Percentiles rank a stretch among this genome's conserved stretches.
phyloP scores from a whole-genome alignment of 306 rosid species.

The Abrus precatorius region DNA sequence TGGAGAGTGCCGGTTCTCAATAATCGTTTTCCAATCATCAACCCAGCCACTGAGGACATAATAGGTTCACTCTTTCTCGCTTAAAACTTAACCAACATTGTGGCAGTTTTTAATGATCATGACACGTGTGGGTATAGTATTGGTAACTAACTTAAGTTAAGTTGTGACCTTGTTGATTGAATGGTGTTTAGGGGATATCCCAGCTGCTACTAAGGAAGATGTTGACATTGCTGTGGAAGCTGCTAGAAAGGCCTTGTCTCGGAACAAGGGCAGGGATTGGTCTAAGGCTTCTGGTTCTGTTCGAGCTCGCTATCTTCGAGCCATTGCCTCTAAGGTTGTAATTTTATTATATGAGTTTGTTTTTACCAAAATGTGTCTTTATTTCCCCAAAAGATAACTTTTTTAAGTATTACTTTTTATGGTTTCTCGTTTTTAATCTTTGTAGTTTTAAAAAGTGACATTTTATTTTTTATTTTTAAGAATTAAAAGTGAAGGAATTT shows the following conservation, averaged over 20 bases:
- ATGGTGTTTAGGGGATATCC: slow-evolving; percentile 64
- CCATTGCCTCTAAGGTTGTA: slow-evolving; percentile 82
- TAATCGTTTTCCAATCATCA: slow-evolving; percentile 77
- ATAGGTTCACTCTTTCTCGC: slow-evolving; percentile 57
- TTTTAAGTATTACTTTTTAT: too few species aligned
- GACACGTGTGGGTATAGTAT: neutral
- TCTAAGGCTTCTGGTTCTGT: slow-evolving; percentile 69
- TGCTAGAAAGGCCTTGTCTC: slow-evolving; percentile 70
- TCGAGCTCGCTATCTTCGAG: slow-evolving; percentile 78
- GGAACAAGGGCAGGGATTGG: slow-evolving; percentile 76
- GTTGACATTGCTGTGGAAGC: slow-evolving; percentile 85
- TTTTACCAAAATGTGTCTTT: neutral
- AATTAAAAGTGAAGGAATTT: too few species aligned
- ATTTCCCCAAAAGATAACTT: too few species aligned
- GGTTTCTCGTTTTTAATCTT: too few species aligned
- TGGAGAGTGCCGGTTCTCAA: slow-evolving; percentile 73
- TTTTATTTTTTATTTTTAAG: too few species aligned
- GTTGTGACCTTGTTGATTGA: neutral
- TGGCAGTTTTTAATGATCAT: neutral
- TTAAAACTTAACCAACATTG: neutral
- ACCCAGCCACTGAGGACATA: slow-evolving; percentile 67
- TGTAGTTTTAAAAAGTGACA: too few species aligned
- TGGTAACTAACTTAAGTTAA: neutral
- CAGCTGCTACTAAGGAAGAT: slow-evolving; percentile 82
- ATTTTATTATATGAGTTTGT: neutral